phyloP scores from a whole-genome alignment of 192 early-diverging fungal species.

The Linnemannia exigua region DNA sequence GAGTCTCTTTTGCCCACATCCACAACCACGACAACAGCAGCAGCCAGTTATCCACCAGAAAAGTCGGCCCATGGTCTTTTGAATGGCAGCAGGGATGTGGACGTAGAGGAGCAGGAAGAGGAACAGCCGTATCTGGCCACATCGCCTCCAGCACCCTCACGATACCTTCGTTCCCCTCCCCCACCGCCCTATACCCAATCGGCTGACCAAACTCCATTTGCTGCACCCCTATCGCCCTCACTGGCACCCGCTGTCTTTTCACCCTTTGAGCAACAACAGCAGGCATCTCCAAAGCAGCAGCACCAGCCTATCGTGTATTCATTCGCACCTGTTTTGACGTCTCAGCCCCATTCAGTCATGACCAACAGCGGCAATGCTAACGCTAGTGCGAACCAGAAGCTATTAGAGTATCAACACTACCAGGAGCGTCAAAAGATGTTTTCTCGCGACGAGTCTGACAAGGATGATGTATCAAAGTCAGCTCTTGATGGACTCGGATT shows the following conservation, averaged over 20 bases:
- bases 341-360: not conserved
- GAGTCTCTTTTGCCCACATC: not conserved
- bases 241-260: not conserved
- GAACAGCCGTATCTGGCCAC: conserved; percentile 39
- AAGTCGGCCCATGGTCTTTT: conserved; percentile 5
- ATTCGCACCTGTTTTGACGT: not conserved
- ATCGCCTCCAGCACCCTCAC: conserved; percentile 6
- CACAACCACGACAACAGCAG: not conserved
- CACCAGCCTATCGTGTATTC: not conserved
- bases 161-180: conserved; percentile 25
- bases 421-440: conserved; percentile 44
- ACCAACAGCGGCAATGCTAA: not conserved
- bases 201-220: not conserved
- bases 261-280: conserved; percentile 8
- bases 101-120: not conserved
- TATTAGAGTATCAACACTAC: conserved; percentile 36
- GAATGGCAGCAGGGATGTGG: not conserved
- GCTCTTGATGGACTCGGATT: conserved; percentile 32
- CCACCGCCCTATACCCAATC: conserved; percentile 49
- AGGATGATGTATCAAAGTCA: not conserved
- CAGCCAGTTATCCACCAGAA: conserved; percentile 28
- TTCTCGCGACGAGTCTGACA: conserved; percentile 1
- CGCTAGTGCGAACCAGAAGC: not conserved
- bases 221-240: not conserved
- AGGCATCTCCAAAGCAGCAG: not conserved